Evolutionary conservation across 306 rosid species (phyloP), one percentile per base, ranked within the genome.

Genomic region (Glycine tomentella): DNA sequence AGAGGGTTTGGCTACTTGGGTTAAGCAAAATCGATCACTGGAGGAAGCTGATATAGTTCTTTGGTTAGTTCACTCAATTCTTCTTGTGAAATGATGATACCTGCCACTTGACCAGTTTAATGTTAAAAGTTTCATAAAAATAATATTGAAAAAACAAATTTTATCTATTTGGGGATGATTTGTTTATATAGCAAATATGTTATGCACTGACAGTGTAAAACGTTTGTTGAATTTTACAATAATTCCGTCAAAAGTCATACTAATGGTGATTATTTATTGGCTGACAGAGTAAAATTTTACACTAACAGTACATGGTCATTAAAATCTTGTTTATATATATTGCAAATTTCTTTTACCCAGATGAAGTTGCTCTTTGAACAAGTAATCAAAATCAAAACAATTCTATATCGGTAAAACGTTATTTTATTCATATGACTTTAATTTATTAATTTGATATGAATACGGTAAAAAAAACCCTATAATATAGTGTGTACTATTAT

Each of bases 1-100:
- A 74, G 94, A 92, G 88, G 97, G 97, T 74, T 82, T 92, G 88
- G 89, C 89, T 40, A 90, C 97, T 33, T 92, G 97, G 94, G 97
- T 92, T 56, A 79, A 86, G 80, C 87, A 92, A 80, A 85, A 90
- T 82, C 87, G 97, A 70, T 68, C 91, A 14, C 75, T 92, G 57
- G 97, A 92, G 80, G 94, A 92, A 87, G 97, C 94, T 75, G 93
- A 90, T 69, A 56, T 90, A 77, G 93, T 92, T 86, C 94, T 92
- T 38, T 92, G 97, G 97, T 92, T 74, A 87, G 92, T 88, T 55
- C 61, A 69, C 49, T 64, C 62, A 25, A 40, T 40, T 66, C 51
- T 40, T 40, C 33, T 66, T 14, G 49, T 4, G 1, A 25, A 2
- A 25, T n/a, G 13, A 66, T 42, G 14, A 66, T 66, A n/a, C 31